Evolutionary conservation across 306 rosid species (phyloP).

Genomic region (Astragalus membranaceus): DNA sequence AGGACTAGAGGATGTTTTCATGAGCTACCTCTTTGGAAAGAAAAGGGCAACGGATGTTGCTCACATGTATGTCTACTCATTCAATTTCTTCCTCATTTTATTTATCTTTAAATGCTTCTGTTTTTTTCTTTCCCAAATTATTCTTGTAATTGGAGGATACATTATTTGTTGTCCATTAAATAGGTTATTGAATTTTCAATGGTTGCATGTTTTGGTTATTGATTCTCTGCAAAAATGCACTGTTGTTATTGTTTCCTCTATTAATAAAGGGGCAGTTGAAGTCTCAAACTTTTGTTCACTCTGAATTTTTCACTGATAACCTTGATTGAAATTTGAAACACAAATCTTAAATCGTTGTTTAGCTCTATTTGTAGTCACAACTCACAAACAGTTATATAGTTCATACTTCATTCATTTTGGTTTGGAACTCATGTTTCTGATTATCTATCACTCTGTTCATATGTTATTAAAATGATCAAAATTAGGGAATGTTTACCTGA

Average conservation of each 20-base stretch:
- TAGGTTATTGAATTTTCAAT: not conserved
- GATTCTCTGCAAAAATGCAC: not conserved
- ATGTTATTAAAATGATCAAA: too few species aligned
- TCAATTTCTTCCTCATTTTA: not conserved
- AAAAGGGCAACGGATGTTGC: constrained; percentile 82
- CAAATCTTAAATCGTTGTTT: not conserved
- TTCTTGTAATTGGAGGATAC: not conserved
- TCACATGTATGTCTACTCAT: constrained; percentile 62
- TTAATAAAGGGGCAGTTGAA: not conserved
- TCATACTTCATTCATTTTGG: too few species aligned
- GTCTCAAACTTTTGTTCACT: not conserved
- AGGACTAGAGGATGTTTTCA: constrained; percentile 63
- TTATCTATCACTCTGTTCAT: not conserved
- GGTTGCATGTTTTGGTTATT: not conserved
- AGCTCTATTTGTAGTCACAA: not conserved
- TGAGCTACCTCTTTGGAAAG: constrained; percentile 65
- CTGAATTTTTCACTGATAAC: not conserved
- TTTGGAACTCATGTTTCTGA: not conserved
- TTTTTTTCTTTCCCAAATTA: not conserved
- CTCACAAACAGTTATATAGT: not conserved
- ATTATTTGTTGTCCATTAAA: not conserved
- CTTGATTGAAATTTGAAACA: constrained; percentile 9
- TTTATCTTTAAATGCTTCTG: not conserved
- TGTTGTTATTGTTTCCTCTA: not conserved
- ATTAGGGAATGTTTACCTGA: not conserved